phyloP scores from a whole-genome alignment of 495 filamentous ascomycete species.

The Penicillium longicatenatum region DNA sequence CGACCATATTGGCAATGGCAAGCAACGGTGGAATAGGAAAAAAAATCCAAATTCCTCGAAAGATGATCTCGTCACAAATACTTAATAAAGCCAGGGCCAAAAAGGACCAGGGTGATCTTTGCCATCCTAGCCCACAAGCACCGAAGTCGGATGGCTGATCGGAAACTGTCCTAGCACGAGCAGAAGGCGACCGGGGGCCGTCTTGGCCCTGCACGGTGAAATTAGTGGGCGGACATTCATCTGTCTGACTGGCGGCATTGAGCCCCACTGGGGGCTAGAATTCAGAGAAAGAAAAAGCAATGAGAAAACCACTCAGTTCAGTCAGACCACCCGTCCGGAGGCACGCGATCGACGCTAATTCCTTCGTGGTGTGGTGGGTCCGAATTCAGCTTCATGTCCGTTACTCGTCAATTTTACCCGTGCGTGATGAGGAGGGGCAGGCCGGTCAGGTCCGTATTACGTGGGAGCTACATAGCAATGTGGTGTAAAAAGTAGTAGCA shows the following conservation, averaged over 20 bases:
- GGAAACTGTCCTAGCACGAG: slow-evolving; percentile 6
- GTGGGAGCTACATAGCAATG: too few relatives aligned
- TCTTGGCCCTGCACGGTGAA: slow-evolving; percentile 6
- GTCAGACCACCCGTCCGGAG: background rate
- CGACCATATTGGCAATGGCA: slow-evolving; percentile 7
- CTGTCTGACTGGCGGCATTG: background rate
- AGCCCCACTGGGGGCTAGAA: slow-evolving; percentile 6
- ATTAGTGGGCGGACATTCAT: background rate
- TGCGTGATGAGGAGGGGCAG: background rate
- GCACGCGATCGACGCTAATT: slow-evolving; percentile 6
- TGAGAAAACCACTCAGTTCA: slow-evolving; percentile 2
- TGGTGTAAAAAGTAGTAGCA: background rate
- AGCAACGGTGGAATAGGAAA: background rate
- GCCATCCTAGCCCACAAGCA: slow-evolving; percentile 1
- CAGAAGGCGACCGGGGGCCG: slow-evolving; percentile 8
- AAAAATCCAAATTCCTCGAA: background rate
- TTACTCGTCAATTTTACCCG: background rate
- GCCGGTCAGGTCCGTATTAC: too few relatives aligned
- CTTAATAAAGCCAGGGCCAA: background rate
- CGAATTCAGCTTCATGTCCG: background rate
- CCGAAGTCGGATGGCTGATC: slow-evolving; percentile 13
- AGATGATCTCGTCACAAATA: background rate
- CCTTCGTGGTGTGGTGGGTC: slow-evolving; percentile 5
- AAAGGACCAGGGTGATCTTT: slow-evolving; percentile 3
- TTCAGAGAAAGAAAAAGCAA: slow-evolving; percentile 3